A percentile compares a stretch with the other conserved stretches of the same genome.
Conservation (phyloP, 192 early-diverging fungal species). For the Chytriomyces confervae region DNA sequence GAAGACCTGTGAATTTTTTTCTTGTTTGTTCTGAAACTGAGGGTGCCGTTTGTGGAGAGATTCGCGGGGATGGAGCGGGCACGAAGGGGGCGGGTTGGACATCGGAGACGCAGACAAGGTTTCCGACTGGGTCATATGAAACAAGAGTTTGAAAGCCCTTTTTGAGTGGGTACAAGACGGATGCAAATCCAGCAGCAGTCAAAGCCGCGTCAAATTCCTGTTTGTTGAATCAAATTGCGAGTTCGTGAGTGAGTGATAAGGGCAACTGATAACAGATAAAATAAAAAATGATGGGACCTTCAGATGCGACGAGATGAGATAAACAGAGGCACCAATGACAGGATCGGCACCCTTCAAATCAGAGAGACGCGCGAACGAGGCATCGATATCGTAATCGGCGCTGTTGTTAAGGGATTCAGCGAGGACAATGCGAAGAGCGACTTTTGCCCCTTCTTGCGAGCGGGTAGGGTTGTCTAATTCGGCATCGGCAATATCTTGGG, state of each 20-base stretch:
- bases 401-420: no score
- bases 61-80: slow-evolving; percentile 39
- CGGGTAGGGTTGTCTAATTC: no score
- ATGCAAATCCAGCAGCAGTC: not conserved
- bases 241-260: not conserved
- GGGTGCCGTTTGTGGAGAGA: slow-evolving; percentile 13
- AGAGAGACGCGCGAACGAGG: not conserved
- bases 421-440: no score
- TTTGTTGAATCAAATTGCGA: not conserved
- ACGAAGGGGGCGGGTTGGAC: slow-evolving; percentile 56
- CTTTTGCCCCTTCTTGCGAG: no score
- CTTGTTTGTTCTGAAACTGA: slow-evolving; percentile 2
- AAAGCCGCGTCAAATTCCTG: slow-evolving; percentile 2
- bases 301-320: slow-evolving; percentile 2
- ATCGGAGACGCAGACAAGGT: slow-evolving; percentile 76
- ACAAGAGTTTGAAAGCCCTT: slow-evolving; percentile 37
- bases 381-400: no score
- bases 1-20: slow-evolving; percentile 12
- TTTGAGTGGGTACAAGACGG: not conserved
- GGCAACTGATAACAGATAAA: not conserved
- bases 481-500: no score
- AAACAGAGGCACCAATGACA: slow-evolving; percentile 10
- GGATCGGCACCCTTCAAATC: not conserved
- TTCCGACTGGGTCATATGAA: slow-evolving; percentile 81
- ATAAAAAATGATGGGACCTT: not conserved